Percentiles rank a stretch among this genome's conserved stretches.
phyloP scores from a whole-genome alignment of 2,329 filamentous ascomycete genomes.

The Fusarium xyrophilum region DNA sequence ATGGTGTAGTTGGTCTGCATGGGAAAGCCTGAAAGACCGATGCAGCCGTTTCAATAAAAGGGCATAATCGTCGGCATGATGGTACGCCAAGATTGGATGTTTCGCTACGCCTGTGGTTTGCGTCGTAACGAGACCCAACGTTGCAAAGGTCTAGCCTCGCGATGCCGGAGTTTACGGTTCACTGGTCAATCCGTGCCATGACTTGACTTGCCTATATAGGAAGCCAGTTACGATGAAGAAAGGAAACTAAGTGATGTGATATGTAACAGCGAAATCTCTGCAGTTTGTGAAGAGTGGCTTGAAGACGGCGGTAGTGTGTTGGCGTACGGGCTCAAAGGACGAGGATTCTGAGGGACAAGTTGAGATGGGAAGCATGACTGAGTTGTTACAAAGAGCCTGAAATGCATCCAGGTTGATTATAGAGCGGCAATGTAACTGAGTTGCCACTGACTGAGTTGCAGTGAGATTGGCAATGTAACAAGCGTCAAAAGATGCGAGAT shows the following conservation, averaged over 20 bases:
- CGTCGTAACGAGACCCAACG: not conserved
- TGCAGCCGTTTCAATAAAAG: conserved; percentile 14
- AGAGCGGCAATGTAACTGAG: no score
- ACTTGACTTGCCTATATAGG: not conserved
- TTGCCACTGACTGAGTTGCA: not conserved
- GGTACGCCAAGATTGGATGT: not conserved
- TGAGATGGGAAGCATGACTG: not conserved
- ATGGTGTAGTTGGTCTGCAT: not conserved
- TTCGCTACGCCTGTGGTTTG: not conserved
- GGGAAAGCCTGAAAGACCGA: not conserved
- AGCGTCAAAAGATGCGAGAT: not conserved
- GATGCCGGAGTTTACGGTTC: conserved; percentile 8
- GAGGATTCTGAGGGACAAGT: not conserved
- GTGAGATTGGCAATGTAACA: not conserved
- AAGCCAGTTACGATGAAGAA: not conserved
- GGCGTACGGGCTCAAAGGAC: not conserved
- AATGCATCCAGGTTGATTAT: not conserved
- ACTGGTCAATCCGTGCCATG: not conserved
- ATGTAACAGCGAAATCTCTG: not conserved
- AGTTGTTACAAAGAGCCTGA: not conserved
- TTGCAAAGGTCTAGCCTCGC: not conserved
- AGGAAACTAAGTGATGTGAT: not conserved
- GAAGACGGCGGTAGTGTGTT: not conserved
- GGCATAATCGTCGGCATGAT: not conserved
- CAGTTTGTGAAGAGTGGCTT: not conserved